phyloP scores from a whole-genome alignment of 306 rosid genomes.

The Cyamopsis tetragonoloba region DNA sequence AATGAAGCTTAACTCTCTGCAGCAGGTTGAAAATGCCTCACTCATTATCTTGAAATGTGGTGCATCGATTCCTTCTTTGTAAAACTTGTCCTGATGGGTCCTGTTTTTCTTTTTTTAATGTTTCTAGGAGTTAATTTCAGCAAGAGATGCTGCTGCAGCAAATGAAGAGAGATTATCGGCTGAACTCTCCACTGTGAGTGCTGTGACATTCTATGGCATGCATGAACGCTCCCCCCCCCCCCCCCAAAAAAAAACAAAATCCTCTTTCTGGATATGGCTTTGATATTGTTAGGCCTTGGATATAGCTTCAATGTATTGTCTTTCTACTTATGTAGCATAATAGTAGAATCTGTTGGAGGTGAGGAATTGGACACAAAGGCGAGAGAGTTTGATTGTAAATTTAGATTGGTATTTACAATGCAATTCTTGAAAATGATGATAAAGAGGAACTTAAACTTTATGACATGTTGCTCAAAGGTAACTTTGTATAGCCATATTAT shows the following conservation, averaged over 20 bases:
- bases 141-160: slow-evolving; percentile 65
- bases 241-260: background rate
- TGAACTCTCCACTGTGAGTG: slow-evolving; percentile 85
- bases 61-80: background rate
- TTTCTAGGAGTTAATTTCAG: slow-evolving; percentile 59
- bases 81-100: slow-evolving; percentile 9
- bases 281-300: slow-evolving; percentile 6
- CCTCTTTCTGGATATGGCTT: background rate
- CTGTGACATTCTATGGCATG: slow-evolving; percentile 2
- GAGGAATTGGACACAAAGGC: background rate
- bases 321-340: background rate
- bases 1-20: slow-evolving; percentile 52
- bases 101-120: background rate
- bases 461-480: background rate
- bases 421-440: background rate
- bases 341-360: slow-evolving; percentile 4
- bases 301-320: background rate
- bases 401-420: background rate
- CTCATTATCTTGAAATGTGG: slow-evolving; percentile 4
- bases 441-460: background rate
- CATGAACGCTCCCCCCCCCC: too few species aligned
- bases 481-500: slow-evolving; percentile 3
- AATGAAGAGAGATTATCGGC: slow-evolving; percentile 70
- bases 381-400: background rate
- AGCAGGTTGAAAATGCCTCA: slow-evolving; percentile 56